Evolutionary conservation across 305 asterid genomes (phyloP).

Genomic region (Fraxinus platypoda): DNA sequence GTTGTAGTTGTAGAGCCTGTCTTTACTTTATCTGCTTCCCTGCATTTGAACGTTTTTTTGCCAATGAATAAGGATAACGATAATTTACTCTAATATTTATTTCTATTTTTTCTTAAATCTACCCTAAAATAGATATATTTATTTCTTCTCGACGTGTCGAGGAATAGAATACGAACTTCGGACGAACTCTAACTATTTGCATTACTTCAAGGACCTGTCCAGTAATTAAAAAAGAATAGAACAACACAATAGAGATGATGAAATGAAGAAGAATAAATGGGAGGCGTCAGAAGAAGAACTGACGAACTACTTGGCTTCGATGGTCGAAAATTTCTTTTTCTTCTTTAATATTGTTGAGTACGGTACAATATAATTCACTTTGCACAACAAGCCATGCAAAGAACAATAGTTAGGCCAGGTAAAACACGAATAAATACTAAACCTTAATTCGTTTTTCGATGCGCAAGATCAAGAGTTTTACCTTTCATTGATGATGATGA

Average conservation of each 20-base stretch:
- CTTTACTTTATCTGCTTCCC: neutral
- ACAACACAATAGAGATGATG: too few relatives aligned
- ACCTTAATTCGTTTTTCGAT: neutral
- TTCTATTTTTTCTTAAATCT: neutral
- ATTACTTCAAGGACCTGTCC: neutral
- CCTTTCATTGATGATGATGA: neutral
- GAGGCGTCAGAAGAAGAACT: too few relatives aligned
- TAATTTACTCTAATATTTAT: neutral
- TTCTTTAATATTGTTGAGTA: neutral
- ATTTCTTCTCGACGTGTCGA: too few relatives aligned
- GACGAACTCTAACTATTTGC: neutral
- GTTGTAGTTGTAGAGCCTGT: constrained; percentile 27
- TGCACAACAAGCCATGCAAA: neutral
- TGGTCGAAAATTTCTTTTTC: neutral
- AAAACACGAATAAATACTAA: neutral
- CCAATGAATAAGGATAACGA: neutral
- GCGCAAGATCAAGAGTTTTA: neutral
- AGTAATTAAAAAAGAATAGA: too few relatives aligned
- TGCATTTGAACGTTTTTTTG: neutral
- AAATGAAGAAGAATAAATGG: too few relatives aligned
- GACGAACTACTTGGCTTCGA: too few relatives aligned
- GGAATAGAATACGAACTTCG: neutral
- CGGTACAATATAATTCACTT: neutral
- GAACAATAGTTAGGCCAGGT: neutral
- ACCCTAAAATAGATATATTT: neutral